A percentile compares a stretch with the other conserved stretches of the same genome.
These are phyloP conservation scores for Aspergillus latus DNA, from an alignment of 2,329 filamentous ascomycete species.

Conservation along the genomic window DNA sequence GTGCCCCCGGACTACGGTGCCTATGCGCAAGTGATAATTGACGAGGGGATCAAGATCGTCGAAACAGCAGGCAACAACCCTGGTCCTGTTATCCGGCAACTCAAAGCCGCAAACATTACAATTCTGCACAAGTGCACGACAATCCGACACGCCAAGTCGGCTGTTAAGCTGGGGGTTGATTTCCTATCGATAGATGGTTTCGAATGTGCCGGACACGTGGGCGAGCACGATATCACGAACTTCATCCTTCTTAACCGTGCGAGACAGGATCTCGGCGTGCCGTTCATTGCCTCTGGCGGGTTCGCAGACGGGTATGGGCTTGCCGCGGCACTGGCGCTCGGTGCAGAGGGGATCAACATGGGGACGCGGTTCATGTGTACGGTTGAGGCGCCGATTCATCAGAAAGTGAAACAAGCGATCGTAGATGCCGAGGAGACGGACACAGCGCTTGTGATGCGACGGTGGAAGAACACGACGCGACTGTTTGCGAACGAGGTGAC, in stretches of 20 bases:
- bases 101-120: constrained; percentile 76
- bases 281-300: constrained; percentile 93
- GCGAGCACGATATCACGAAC: constrained; percentile 55
- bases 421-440: constrained; percentile 86
- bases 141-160: constrained; percentile 87
- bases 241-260: constrained; percentile 74
- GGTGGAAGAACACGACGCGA: constrained; percentile 90
- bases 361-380: constrained; percentile 98
- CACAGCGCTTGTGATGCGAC: constrained; percentile 79
- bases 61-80: constrained; percentile 91
- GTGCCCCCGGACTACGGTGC: constrained; percentile 88
- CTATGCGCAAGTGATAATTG: constrained; percentile 88
- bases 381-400: constrained; percentile 85
- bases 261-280: constrained; percentile 76
- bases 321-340: constrained; percentile 83
- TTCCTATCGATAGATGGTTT: constrained; percentile 97
- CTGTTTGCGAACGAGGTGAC: constrained; percentile 90
- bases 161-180: constrained; percentile 91
- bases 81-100: constrained; percentile 81
- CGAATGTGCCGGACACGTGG: constrained; percentile 77
- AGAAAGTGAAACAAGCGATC: constrained; percentile 91
- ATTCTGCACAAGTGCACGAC: constrained; percentile 98
- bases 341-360: constrained; percentile 97
- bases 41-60: constrained; percentile 87
- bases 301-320: constrained; percentile 94